Evolutionary conservation across 768 basidiomycete genomes (phyloP).

Genomic region (Terana coerulea): DNA sequence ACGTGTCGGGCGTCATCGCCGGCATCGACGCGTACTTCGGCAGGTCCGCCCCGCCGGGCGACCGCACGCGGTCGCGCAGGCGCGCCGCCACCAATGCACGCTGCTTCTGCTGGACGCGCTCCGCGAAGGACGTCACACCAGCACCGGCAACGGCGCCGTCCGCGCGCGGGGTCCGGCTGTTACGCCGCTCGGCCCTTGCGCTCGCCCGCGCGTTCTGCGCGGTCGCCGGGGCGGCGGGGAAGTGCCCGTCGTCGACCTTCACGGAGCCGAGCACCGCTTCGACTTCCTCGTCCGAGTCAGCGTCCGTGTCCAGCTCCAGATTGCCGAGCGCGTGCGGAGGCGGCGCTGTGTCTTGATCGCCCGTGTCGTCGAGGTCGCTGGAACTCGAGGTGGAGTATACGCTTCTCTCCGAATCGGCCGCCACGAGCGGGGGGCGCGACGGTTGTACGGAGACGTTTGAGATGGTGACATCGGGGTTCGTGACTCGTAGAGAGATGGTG

Average conservation of each 20-base stretch:
- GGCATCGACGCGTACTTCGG: neutral
- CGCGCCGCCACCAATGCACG: slow-evolving; percentile 4
- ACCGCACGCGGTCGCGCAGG: neutral
- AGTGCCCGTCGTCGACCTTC: slow-evolving; percentile 5
- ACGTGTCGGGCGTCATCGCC: neutral
- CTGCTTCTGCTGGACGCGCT: slow-evolving; percentile 16
- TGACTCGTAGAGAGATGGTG: slow-evolving; percentile 10
- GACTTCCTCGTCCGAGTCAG: slow-evolving; percentile 20
- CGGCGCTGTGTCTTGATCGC: neutral
- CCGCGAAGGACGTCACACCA: slow-evolving; percentile 12
- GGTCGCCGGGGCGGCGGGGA: neutral
- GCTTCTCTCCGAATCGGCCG: slow-evolving; percentile 12
- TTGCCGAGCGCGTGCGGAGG: neutral
- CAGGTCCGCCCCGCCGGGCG: neutral
- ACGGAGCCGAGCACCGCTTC: slow-evolving; percentile 16
- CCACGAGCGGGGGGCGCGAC: neutral
- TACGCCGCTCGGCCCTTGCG: neutral
- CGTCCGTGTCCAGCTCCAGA: slow-evolving; percentile 14
- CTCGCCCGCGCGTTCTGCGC: neutral
- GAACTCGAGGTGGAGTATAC: slow-evolving; percentile 16
- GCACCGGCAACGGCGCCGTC: slow-evolving; percentile 10
- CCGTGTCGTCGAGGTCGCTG: neutral
- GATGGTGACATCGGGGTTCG: slow-evolving; percentile 16
- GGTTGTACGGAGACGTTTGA: neutral
- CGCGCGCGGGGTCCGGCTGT: neutral